These are phyloP conservation scores for Eucalyptus rudis DNA, from an alignment of 345 rosid genomes.

Conservation along the genomic window DNA sequence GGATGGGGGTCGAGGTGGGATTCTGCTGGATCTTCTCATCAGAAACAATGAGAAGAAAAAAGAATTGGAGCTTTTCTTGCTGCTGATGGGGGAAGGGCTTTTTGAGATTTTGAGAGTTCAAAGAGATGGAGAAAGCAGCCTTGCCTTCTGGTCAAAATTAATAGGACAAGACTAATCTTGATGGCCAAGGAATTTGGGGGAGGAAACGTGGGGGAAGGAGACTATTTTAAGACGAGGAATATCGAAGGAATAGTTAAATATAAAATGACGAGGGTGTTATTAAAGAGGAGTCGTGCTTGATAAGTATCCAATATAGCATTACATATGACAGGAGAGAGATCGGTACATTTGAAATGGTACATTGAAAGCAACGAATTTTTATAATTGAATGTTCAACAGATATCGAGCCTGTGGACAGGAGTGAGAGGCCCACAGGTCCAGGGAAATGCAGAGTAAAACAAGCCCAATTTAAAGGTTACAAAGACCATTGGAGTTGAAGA, in stretches of 20 bases:
- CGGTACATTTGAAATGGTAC: too few species aligned
- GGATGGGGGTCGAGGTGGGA: background rate
- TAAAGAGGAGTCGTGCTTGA: background rate
- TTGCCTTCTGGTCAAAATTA: background rate
- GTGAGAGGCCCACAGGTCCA: background rate
- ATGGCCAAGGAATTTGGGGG: background rate
- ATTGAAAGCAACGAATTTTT: background rate
- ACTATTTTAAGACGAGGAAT: too few species aligned
- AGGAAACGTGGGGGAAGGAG: background rate
- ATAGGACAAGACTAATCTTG: background rate
- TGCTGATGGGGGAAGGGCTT: background rate
- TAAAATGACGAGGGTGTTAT: background rate
- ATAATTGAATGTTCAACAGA: background rate
- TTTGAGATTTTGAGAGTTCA: background rate
- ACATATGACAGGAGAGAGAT: background rate
- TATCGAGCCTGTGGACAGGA: background rate
- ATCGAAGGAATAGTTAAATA: rapidly evolving
- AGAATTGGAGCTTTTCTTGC: background rate
- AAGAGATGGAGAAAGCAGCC: background rate
- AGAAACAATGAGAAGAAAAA: background rate
- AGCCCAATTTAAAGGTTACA: background rate
- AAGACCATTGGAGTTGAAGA: background rate
- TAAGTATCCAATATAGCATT: background rate
- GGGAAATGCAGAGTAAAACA: background rate
- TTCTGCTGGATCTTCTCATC: background rate